Percentiles rank a stretch among this genome's conserved stretches.
Evolutionary conservation across 2,329 filamentous ascomycete genomes (phyloP).

Genomic region (Aureobasidium sp.): DNA sequence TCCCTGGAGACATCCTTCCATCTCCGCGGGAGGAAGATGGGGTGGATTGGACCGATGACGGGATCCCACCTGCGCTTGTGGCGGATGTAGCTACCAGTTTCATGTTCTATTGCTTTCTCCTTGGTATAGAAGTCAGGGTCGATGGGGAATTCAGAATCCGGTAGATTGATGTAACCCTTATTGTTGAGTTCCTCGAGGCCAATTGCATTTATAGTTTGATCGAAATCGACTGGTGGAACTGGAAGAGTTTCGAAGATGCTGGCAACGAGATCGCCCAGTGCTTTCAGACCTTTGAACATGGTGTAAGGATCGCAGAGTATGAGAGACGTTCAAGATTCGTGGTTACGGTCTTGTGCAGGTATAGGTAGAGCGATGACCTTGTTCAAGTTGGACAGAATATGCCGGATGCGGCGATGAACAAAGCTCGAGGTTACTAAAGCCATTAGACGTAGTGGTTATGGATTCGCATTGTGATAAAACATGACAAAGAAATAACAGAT

Average conservation of each 20-base stretch:
- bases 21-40: background rate
- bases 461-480: background rate
- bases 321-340: no score
- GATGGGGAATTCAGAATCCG: background rate
- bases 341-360: no score
- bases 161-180: background rate
- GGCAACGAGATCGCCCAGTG: background rate
- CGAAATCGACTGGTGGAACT: background rate
- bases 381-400: no score
- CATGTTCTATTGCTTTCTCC: background rate
- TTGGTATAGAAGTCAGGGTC: background rate
- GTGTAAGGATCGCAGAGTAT: no score
- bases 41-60: background rate
- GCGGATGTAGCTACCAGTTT: background rate
- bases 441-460: background rate
- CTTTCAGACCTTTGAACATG: background rate
- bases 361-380: background rate
- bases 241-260: background rate
- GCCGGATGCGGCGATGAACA: background rate
- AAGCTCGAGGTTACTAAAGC: background rate
- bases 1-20: background rate
- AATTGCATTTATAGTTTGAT: background rate
- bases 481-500: no score
- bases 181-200: background rate
- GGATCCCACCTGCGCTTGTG: background rate